Evolutionary conservation across 257 asterid genomes (phyloP), one percentile per base, ranked within the genome.

Genomic region (Leptodermis oblonga): DNA sequence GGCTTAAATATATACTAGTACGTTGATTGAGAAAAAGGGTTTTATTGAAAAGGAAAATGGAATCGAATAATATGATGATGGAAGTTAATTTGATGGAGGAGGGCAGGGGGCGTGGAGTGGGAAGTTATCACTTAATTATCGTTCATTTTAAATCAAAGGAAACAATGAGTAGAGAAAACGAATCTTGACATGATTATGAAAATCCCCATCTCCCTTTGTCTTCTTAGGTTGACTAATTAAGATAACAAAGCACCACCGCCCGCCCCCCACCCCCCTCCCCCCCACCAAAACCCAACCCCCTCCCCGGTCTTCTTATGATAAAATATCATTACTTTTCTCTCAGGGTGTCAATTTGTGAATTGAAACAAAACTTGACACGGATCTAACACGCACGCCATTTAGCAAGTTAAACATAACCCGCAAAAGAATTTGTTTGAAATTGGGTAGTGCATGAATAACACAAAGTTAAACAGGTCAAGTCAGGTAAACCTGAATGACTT

Each of bases 141-240:
- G 11, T 46, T 42, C 28, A 68, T 42, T 69, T 48, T 26, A 54
- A 45, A 70, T 73, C 34, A 70, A 77, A 69, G 65, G 39, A 42
- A 61, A 23, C 45, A 69, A 80, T 73, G 55, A 68, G 65, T 23
- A 71, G 51, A 46, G 74, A 36, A 60, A 72, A 70, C 28, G 74
- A 69, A 78, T 77, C 74, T 67, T 49, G 76, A 70, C 62, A 33
- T 72, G 72, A 69, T 55, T 62, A 70, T 43, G 51, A 73, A 66
- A 73, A 78, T 65, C 74, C 13, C 72, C 76, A 60, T 80, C 62
- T 65, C 69, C 48, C 60, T 70, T 72, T 80, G 82, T 74, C 67
- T 66, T 74, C 75, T 81, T 72, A 68, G 74, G 81, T 73, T 80
- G 85, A 75, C 82, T 65, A 39, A 55, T 67, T 39, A 11, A 68